Conservation (phyloP, 805 yeast species). For the Torulaspora indica region DNA sequence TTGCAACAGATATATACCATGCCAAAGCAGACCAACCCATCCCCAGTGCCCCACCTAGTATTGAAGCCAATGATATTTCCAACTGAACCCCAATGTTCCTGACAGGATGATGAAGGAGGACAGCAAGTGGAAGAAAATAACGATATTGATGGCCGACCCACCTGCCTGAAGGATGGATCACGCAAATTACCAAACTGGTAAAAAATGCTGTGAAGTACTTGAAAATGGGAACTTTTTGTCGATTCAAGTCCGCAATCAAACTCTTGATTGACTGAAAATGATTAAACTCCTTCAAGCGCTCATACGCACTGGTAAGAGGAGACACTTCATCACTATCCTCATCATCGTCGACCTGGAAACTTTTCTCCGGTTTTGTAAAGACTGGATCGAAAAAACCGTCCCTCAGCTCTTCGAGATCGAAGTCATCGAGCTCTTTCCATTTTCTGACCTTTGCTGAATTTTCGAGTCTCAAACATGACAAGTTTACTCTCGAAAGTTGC, state of each 20-base stretch:
- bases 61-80: conserved; percentile 41
- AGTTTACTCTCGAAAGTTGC: conserved; percentile 32
- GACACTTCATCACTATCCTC: conserved; percentile 6
- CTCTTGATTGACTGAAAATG: not conserved
- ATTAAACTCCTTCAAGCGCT: not conserved
- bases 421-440: conserved; percentile 36
- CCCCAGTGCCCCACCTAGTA: conserved; percentile 41
- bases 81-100: conserved; percentile 45
- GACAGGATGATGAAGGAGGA: conserved; percentile 45
- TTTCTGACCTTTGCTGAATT: conserved; percentile 27
- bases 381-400: conserved; percentile 48
- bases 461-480: conserved; percentile 36
- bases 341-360: not conserved
- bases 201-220: conserved; percentile 41
- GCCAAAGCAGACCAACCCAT: conserved; percentile 45
- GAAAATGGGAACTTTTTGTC: conserved; percentile 12
- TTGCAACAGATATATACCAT: conserved; percentile 40
- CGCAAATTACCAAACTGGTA: conserved; percentile 39
- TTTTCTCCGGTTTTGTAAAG: conserved; percentile 32
- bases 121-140: conserved; percentile 42
- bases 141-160: conserved; percentile 43
- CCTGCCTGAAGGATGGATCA: conserved; percentile 35
- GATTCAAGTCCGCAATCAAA: not conserved
- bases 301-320: not conserved
- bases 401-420: conserved; percentile 43